Base-by-base conservation (phyloP, 306 rosid genomes). In the Gillenia trifoliata region DNA sequence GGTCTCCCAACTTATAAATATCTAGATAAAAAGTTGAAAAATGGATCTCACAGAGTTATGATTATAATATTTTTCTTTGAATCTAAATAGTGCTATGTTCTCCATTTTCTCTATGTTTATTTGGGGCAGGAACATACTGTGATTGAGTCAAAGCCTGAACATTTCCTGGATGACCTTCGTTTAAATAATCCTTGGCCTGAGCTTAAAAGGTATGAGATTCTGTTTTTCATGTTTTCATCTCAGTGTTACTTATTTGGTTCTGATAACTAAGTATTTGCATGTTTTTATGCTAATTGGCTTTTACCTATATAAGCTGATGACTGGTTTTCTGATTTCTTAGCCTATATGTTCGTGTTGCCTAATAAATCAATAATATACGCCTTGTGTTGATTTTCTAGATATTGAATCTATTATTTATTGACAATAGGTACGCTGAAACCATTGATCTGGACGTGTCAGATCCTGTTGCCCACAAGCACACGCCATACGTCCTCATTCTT, bases 141-240 rank as follows among this genome's bases (percentile, higher is more conserved):
- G 70, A 80, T 94, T 64, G 99, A 94, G 83, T 89, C 99, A 66
- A 94, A 94, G 86, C 99, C 99, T 63, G 99, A 92, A 31, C 99
- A 94, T 89, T 94, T 92, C 83, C 82, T 94, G 80, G 97, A 94
- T 78, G 99, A 92, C 81, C 97, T 94, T 66, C 95, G 99, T 63
- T 86, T 94, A 78, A 90, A 94, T 87, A 94, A 90, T 80, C 97
- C 99, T 63, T 94, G 99, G 99, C 92, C 92, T 59, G 97, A 94
- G 88, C 95, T 94, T 66, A 83, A 75, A 86, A 88, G 95, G 99
- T 94, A 77, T 34, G 45, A 4, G 73, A 50, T 75, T 80, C 30
- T 65, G 55, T 76, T 70, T 20, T 69, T 50, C 31, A 54, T 75
- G 74, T 45, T 69, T n/a, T 55, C n/a, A 29, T 68, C 54, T n/a